Base-by-base conservation (phyloP, 495 filamentous ascomycete genomes). In the Viridothelium virens region DNA sequence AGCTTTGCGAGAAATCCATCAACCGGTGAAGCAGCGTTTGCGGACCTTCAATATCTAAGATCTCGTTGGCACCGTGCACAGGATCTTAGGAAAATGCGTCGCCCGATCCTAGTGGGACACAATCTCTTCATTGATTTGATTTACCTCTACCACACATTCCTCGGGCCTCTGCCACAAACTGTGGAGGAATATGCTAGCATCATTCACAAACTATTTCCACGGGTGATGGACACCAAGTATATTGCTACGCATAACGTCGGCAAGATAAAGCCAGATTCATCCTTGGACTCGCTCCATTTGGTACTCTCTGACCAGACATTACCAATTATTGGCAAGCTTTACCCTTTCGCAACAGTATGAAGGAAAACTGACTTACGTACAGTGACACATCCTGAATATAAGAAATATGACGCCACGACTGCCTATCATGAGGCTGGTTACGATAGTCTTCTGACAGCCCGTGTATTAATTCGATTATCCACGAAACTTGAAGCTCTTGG, bases 161-260 rank as follows among this genome's bases (percentile, higher is more conserved):
- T 92, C 61, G 86, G 89, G 1, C 69, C 75, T 0, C 76, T 95
- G 9, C 91, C 89, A 3, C 75, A 80, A 12, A 82, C 75, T 5
- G 75, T 89, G 3, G 78, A 82, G 53, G 83, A 86, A 36, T 92
- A 92, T 71, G 78, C 84, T 46, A 50, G 71, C 2, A 68, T 74
- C 25, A 76, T 86, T 31, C 80, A 86, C 67, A 61, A 75, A 38
- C 68, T 86, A 6, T 93, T 93, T 72, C 90, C 91, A 0, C 63
- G 80, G 18, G 74, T 94, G 16, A 76, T 91, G 5, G 91, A 95
- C 70, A 93, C 90, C 0, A 93, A 93, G 70, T 91, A 86, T 67
- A 79, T 96, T 64, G 83, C 84, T 25, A 87, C 85, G 5, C 78
- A 83, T 66, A 77, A 79, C 70, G 78, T 79, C 71, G 79, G 81